Conservation (phyloP, 352 stramenopile genomes). For the Thalassiosira mediterranea region DNA sequence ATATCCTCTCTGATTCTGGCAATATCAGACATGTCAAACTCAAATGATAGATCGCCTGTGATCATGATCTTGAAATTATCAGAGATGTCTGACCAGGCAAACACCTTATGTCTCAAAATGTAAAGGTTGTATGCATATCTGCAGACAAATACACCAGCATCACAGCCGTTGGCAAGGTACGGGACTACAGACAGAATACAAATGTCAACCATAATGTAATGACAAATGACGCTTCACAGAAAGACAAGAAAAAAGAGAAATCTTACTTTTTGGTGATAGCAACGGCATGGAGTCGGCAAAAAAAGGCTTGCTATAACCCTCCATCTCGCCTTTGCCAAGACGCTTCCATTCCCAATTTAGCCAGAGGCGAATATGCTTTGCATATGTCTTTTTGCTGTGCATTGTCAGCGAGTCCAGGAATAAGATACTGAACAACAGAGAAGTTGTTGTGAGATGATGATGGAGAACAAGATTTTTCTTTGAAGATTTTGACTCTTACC, state of each 20-base stretch:
- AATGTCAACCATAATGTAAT: neutral
- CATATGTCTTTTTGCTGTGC: slow-evolving; percentile 90
- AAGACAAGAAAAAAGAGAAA: no score
- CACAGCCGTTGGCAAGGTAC: slow-evolving; percentile 91
- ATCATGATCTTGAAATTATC: slow-evolving; percentile 49
- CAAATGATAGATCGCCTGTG: slow-evolving; percentile 35
- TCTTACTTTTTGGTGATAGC: slow-evolving; percentile 86
- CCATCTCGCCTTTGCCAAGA: slow-evolving; percentile 33
- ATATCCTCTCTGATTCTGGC: slow-evolving; percentile 73
- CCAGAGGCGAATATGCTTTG: slow-evolving; percentile 87
- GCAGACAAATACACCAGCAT: slow-evolving; percentile 90
- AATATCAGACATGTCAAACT: slow-evolving; percentile 77
- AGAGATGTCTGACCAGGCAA: slow-evolving; percentile 29
- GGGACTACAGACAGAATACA: slow-evolving; percentile 79
- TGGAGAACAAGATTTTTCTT: neutral
- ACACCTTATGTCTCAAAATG: slow-evolving; percentile 51
- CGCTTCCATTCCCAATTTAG: slow-evolving; percentile 87
- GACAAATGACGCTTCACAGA: slow-evolving; percentile 18
- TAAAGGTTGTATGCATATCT: slow-evolving; percentile 81
- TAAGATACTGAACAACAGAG: slow-evolving; percentile 84
- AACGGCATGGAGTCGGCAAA: slow-evolving; percentile 74
- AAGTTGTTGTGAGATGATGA: neutral
- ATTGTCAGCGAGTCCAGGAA: slow-evolving; percentile 95
- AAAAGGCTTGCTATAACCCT: slow-evolving; percentile 58
- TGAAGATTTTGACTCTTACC: slow-evolving; percentile 29